A percentile compares a stretch with the other conserved stretches of the same genome.
phyloP scores from a whole-genome alignment of 176 grass and related monocot genomes.

The Cenchrus fungigraminus region DNA sequence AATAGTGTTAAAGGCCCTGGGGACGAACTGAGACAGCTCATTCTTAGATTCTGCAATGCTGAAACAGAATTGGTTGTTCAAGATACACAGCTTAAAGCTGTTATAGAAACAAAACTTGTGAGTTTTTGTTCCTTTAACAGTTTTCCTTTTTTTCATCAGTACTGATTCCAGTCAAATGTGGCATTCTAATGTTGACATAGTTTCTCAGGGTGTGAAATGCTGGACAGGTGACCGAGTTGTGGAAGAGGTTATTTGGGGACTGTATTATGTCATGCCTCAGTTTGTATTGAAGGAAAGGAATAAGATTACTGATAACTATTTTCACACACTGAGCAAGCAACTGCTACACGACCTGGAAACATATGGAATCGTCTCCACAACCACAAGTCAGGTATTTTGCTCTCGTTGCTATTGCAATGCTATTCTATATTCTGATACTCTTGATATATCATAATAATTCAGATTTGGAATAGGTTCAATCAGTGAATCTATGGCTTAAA shows the following conservation, averaged over 20 bases:
- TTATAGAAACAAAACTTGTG: neutral
- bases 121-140: neutral
- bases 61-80: neutral
- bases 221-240: neutral
- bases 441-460: too few species aligned
- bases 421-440: too few species aligned
- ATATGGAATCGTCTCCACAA: neutral
- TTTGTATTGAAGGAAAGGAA: neutral
- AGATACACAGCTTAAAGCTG: neutral
- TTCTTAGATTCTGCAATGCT: neutral
- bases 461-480: too few species aligned
- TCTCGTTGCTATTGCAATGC: too few species aligned
- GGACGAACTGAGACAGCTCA: neutral
- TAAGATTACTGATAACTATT: neutral
- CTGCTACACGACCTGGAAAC: neutral
- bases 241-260: neutral
- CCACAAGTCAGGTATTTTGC: neutral
- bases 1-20: neutral
- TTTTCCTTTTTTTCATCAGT: neutral
- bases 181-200: neutral
- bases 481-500: too few species aligned
- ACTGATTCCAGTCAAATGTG: neutral
- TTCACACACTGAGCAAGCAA: neutral
- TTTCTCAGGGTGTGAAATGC: neutral
- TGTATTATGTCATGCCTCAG: neutral